A percentile compares a stretch with the other conserved stretches of the same genome.
Evolutionary conservation across 2,329 filamentous ascomycete genomes (phyloP).

Genomic region (Tolypocladium endophyticum): DNA sequence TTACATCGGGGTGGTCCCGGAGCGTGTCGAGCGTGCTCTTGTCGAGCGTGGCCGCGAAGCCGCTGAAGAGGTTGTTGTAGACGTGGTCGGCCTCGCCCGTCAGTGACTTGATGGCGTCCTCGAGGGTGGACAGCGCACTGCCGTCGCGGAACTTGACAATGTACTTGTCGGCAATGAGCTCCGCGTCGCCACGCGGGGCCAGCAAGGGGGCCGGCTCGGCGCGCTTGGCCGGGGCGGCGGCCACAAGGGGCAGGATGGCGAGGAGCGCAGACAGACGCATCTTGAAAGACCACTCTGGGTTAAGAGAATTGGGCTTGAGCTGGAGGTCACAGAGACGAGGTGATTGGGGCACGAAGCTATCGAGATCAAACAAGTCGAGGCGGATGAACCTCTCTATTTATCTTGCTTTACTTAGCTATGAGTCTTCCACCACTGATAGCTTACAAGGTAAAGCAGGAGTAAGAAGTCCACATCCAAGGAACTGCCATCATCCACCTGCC

Average conservation of each 20-base stretch:
- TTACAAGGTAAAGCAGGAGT: background rate
- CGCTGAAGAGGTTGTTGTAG: conserved; percentile 3
- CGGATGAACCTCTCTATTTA: background rate
- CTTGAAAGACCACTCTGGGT: background rate
- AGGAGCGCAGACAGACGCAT: background rate
- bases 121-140: background rate
- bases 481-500: background rate
- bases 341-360: background rate
- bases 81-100: background rate
- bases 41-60: conserved; percentile 10
- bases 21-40: conserved; percentile 6
- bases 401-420: background rate
- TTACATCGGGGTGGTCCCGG: conserved; percentile 6
- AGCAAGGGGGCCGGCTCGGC: background rate
- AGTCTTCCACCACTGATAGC: background rate
- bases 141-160: background rate
- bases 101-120: background rate
- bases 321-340: background rate
- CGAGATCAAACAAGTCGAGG: background rate
- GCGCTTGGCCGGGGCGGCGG: background rate
- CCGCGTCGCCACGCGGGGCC: background rate
- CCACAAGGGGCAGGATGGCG: background rate
- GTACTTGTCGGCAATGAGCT: background rate
- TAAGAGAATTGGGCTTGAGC: background rate
- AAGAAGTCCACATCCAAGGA: background rate